Conservation (phyloP, 1,284 basidiomycete species). For the Pisolithus thermaeus region DNA sequence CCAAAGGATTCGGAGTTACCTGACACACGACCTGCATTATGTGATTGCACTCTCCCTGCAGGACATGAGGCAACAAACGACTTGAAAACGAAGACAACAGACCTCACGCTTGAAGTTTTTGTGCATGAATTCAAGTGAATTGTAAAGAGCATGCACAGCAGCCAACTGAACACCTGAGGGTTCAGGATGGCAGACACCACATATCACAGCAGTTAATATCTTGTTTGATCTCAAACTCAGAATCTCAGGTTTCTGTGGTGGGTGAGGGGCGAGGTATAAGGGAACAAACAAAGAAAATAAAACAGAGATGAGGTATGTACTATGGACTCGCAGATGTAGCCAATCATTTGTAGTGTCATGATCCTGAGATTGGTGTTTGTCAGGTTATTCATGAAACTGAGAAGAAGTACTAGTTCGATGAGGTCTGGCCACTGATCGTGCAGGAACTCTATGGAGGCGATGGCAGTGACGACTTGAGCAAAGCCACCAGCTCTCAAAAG, state of each 20-base stretch:
- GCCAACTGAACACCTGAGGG: constrained; percentile 42
- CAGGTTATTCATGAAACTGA: constrained; percentile 81
- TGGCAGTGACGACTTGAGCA: too few relatives aligned
- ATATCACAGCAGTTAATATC: too few relatives aligned
- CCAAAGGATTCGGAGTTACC: constrained; percentile 83
- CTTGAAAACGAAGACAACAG: constrained; percentile 17
- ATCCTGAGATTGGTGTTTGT: constrained; percentile 79
- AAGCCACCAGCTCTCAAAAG: too few relatives aligned
- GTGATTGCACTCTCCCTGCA: constrained; percentile 29
- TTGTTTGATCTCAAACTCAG: too few relatives aligned
- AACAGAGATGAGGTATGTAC: too few relatives aligned
- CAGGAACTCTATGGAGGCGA: constrained; percentile 91
- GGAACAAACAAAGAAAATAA: too few relatives aligned
- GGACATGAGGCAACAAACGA: constrained; percentile 6
- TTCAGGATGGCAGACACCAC: too few relatives aligned
- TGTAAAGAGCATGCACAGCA: constrained; percentile 88
- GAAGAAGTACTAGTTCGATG: constrained; percentile 64
- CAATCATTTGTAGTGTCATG: constrained; percentile 90
- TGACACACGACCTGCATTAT: constrained; percentile 99
- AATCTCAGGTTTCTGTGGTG: too few relatives aligned
- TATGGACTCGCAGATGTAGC: constrained; percentile 70
- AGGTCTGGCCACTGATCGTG: constrained; percentile 85
- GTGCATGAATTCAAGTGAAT: constrained; percentile 95
- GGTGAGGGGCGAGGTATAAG: too few relatives aligned
- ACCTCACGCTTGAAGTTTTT: constrained; percentile 98